Base-by-base conservation (phyloP, 306 rosid species). In the Cajanus cajan region DNA sequence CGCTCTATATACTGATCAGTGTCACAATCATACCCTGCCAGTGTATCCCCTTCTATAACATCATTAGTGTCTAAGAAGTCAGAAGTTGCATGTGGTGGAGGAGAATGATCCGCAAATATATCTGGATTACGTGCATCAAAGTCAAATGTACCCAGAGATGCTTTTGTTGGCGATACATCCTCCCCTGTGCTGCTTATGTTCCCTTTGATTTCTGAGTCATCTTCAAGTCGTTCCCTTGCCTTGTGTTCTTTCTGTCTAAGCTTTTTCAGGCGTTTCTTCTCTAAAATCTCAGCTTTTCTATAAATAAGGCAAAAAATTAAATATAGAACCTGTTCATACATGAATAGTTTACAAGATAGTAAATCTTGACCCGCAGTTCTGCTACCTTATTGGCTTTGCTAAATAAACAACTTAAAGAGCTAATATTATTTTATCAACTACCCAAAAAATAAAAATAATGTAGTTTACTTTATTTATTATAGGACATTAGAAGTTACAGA, bases 221-320 rank as follows among this genome's bases (percentile, higher is more conserved):
- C 93, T 78, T 73, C 93, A 4, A 77, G 78, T 58, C 39, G 90
- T 65, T 85, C 96, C 77, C 80, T 91, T 7, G 76, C 92, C 85
- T 82, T 91, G 37, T 86, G 92, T 76, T 92, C 97, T 89, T 90
- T 94, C 82, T 88, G 97, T 85, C 95, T 87, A 67, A 92, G 94
- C 85, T 93, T 95, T 82, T 90, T 93, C 90, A 85, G 90, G 66
- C 91, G 92, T 76, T 88, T 93, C 85, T 85, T 87, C 87, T 95
- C 97, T 89, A 93, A 83, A 71, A 92, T 84, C 63, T 85, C 96
- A 57, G 89, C 89, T 87, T 88, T 89, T 84, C 99, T 95, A 82
- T 67, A 45, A 81, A 64, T 57, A 67, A 62, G 72, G 8, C 39
- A 36, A 71, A 78, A 45, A 80, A 70, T 45, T 55, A 77, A 68